Base-by-base conservation (phyloP, 148 eudicot species). In the Silene uniflora region DNA sequence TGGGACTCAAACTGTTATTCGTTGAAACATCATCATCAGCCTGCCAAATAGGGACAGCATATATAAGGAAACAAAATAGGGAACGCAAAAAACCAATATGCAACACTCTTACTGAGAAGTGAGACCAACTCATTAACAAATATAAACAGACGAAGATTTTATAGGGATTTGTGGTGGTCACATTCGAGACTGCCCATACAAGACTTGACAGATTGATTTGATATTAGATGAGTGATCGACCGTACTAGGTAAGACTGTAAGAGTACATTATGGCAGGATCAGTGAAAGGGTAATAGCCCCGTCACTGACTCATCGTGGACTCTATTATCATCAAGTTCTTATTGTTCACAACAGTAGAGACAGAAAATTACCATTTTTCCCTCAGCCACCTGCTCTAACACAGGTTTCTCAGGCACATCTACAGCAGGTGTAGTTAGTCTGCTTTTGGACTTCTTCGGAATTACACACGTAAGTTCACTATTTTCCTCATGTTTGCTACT, bases 401-500 rank as follows among this genome's bases (percentile, higher is more conserved):
- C 49, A 67, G 46, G 67, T 13, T 60, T 32, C 58, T 13, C 75
- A n/a, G 60, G 59, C 47, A 17, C 67, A 60, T 70, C 69, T 23
- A 16, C 19, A 8, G 8, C 46, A 22, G 74, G 42, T 13, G 44
- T 47, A 69, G 44, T 62, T 60, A 61, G 47, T 21, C 11, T 47
- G 52, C 65, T 62, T 19, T 29, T 54, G 64, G 75, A 47, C 4
- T 61, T 73, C 32, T 73, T 70, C 25, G 29, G 6, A 5, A 14
- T 67, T 12, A 16, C 71, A 75, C 60, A 65, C 24, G 21, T 12
- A 64, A 27, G 59, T 39, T 67, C 78, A 42, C 10, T 49, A 22
- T 62, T 60, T 42, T 35, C 59, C 62, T 58, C 79, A 24, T 23
- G 58, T 60, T 44, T 76, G 67, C 16, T 52, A 58, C 46, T 23